phyloP scores from a whole-genome alignment of 148 eudicot genomes.

The Limonium bicolor region DNA sequence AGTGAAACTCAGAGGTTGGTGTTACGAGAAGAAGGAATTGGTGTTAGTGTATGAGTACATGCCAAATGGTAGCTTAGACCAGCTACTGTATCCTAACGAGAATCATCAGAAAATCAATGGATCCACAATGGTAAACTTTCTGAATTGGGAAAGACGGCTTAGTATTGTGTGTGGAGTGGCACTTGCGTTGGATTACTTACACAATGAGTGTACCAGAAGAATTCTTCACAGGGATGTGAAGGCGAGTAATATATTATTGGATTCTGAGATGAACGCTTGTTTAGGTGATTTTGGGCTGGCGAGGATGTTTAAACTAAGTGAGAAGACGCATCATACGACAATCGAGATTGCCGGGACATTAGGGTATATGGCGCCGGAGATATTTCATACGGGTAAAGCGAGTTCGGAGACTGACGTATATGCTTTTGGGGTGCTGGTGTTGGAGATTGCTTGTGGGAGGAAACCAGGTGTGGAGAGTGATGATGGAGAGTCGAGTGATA shows the following conservation, averaged over 20 bases:
- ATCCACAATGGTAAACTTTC: no score
- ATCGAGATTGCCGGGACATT: slow-evolving; percentile 29
- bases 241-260: slow-evolving; percentile 33
- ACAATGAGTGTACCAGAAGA: slow-evolving; percentile 20
- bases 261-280: slow-evolving; percentile 21
- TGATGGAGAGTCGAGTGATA: slow-evolving; percentile 2
- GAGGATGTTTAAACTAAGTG: slow-evolving; percentile 16
- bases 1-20: slow-evolving; percentile 29
- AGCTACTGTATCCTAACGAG: slow-evolving; percentile 6
- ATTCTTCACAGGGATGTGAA: slow-evolving; percentile 32
- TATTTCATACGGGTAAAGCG: slow-evolving; percentile 28
- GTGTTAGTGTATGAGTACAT: slow-evolving; percentile 28
- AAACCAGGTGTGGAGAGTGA: slow-evolving; percentile 9
- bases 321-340: slow-evolving; percentile 25
- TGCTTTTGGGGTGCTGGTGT: slow-evolving; percentile 25
- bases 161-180: slow-evolving; percentile 23
- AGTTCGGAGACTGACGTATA: slow-evolving; percentile 25
- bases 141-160: slow-evolving; percentile 21
- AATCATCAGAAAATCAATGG: background rate
- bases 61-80: slow-evolving; percentile 28
- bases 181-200: slow-evolving; percentile 25
- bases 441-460: slow-evolving; percentile 23
- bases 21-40: slow-evolving; percentile 24
- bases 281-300: slow-evolving; percentile 39
- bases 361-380: slow-evolving; percentile 40